These are phyloP conservation scores for Aspergillus ibericus DNA, from an alignment of 2,329 filamentous ascomycete genomes.

Conservation along the genomic window DNA sequence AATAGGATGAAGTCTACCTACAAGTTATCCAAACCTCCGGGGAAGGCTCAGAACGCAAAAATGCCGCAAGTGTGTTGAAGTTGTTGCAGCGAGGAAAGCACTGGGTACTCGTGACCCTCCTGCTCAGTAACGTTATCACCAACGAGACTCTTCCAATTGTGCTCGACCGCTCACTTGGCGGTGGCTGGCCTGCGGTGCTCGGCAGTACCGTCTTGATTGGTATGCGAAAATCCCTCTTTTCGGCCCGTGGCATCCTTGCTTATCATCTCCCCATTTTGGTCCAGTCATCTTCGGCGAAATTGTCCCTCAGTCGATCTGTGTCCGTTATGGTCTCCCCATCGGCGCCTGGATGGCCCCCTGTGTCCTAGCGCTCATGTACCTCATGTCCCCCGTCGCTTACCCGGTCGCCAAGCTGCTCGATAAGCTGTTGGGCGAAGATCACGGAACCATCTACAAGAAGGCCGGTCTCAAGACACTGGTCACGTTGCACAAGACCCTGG, in stretches of 20 bases:
- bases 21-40: constrained; percentile 89
- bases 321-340: constrained; percentile 92
- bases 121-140: constrained; percentile 95
- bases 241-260: not conserved
- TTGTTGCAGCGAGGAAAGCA: constrained; percentile 88
- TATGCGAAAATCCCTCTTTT: constrained; percentile 46
- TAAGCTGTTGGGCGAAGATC: constrained; percentile 87
- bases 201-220: constrained; percentile 92
- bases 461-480: constrained; percentile 95
- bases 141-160: constrained; percentile 97
- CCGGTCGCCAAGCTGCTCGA: constrained; percentile 95
- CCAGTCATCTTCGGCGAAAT: constrained; percentile 97
- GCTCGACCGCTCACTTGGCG: constrained; percentile 87
- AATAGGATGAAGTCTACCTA: constrained; percentile 89
- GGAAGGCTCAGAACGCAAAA: constrained; percentile 79
- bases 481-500: constrained; percentile 87
- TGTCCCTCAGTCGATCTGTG: constrained; percentile 92
- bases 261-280: not conserved
- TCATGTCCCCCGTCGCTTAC: constrained; percentile 87
- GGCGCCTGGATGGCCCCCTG: constrained; percentile 90
- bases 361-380: constrained; percentile 86
- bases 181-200: constrained; percentile 89
- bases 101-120: constrained; percentile 93
- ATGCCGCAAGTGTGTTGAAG: constrained; percentile 77
- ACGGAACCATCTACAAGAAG: constrained; percentile 97